Evolutionary conservation across 2,329 filamentous ascomycete genomes (phyloP).

Genomic region (Neofusicoccum sp.): DNA sequence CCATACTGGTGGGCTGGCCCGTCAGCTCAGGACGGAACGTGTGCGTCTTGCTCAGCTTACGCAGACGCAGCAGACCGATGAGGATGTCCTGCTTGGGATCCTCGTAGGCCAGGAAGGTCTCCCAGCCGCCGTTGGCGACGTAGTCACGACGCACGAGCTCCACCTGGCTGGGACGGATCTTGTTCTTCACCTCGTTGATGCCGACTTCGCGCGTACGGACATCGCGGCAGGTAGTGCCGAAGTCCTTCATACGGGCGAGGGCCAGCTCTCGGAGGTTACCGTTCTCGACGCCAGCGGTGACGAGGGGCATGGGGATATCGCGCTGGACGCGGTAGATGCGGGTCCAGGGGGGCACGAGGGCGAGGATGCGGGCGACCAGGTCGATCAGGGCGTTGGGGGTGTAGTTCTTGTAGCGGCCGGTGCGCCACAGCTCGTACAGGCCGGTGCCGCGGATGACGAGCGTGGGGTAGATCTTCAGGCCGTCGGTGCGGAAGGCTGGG

Average conservation of each 20-base stretch:
- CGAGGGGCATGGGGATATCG: conserved; percentile 98
- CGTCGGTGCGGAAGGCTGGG: conserved; percentile 92
- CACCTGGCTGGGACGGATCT: conserved; percentile 93
- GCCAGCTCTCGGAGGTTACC: conserved; percentile 93
- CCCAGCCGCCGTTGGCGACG: conserved; percentile 93
- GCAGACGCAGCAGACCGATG: conserved; percentile 81
- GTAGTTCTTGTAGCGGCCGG: conserved; percentile 96
- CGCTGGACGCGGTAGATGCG: conserved; percentile 97
- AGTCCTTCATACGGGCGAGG: conserved; percentile 97
- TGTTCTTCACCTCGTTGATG: conserved; percentile 98
- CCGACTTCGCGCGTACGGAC: conserved; percentile 95
- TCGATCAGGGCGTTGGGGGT: conserved; percentile 96
- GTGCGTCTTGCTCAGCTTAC: conserved; percentile 88
- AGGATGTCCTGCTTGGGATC: conserved; percentile 98
- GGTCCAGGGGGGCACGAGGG: conserved; percentile 94
- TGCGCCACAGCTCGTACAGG: conserved; percentile 95
- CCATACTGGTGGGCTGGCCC: conserved; percentile 84
- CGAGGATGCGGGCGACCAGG: conserved; percentile 91
- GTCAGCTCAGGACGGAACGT: conserved; percentile 87
- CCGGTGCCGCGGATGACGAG: conserved; percentile 95
- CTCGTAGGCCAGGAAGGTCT: conserved; percentile 96
- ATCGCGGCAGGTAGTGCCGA: conserved; percentile 93
- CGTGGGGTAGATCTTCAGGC: conserved; percentile 96
- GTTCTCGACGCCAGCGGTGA: conserved; percentile 98
- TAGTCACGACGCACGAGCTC: conserved; percentile 95